Base-by-base conservation (phyloP, 805 yeast genomes). In the Yamadazyma sp. region DNA sequence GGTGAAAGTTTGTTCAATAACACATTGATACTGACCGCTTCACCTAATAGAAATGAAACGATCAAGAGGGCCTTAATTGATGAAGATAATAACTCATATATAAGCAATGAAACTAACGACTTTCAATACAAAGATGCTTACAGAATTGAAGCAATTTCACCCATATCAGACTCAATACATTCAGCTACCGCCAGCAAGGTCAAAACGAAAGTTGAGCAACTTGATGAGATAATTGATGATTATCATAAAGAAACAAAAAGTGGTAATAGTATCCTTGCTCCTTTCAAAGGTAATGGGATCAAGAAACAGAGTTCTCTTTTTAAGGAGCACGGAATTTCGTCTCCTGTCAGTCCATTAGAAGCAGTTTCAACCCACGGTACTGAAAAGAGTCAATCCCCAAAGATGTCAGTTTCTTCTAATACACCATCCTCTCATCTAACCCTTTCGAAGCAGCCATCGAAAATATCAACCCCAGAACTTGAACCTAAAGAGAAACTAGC, bases 1-100 rank as follows among this genome's bases (percentile, higher is more conserved):
- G 30, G 42, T n/a, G 44, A 40, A 18, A 50, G 52, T 33, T 19
- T 38, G 5, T 47, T 50, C 28, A 49, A 49, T 36, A 50, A 28
- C 13, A 45, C 53, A 4, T 24, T 47, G 19, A 14, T 47, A 5
- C 44, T 41, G 37, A 35, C 44, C 6, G 40, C 39, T 10, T 40
- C 50, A 12, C 40, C 45, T 12, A 28, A 38, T 17, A 28, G 43
- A 32, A 20, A 26, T 20, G 24, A 35, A 5, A 30, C 44, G 3
- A 36, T 37, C n/a, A 27, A 36, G 12, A 36, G 32, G n/a, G 22
- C 17, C 10, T n/a, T 15, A 11, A 25, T 12, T 11, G 20, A 30
- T 21, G 23, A 23, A n/a, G 7, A 6, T n/a, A 7, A 7, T 9
- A 18, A 6, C 7, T 28, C 32, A 4, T 29, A 19, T 20, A 25